phyloP scores from a whole-genome alignment of 2,329 filamentous ascomycete genomes.

The Penicillium sp. region DNA sequence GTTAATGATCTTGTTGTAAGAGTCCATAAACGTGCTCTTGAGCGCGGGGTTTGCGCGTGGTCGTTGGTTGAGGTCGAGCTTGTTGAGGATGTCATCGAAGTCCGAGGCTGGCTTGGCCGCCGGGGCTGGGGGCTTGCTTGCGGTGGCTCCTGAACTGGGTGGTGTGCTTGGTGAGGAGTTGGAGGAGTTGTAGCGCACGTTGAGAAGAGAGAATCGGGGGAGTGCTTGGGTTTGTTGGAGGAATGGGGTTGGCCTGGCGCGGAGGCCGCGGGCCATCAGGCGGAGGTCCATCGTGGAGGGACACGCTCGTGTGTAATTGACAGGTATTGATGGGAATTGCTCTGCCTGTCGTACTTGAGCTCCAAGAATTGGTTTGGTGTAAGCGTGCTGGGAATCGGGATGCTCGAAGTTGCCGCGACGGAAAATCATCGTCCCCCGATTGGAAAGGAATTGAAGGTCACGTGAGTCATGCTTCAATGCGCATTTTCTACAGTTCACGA shows the following conservation, averaged over 20 bases:
- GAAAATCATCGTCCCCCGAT: slow-evolving; percentile 19
- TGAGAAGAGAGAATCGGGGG: slow-evolving; percentile 16
- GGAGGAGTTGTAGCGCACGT: slow-evolving; percentile 28
- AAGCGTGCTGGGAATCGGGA: neutral
- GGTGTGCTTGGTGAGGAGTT: slow-evolving; percentile 9
- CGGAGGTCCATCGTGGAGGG: slow-evolving; percentile 34
- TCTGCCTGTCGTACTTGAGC: neutral
- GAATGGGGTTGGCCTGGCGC: slow-evolving; percentile 32
- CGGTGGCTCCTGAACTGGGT: slow-evolving; percentile 2
- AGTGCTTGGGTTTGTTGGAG: slow-evolving; percentile 24
- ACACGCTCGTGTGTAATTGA: neutral
- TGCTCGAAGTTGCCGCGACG: slow-evolving; percentile 9
- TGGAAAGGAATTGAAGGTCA: slow-evolving; percentile 29
- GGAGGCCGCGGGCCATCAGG: slow-evolving; percentile 34
- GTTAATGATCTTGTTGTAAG: slow-evolving; percentile 25
- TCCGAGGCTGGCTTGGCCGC: slow-evolving; percentile 18
- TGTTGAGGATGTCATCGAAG: slow-evolving; percentile 36
- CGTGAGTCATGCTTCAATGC: slow-evolving; percentile 12
- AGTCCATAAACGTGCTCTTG: slow-evolving; percentile 15
- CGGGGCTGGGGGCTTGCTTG: neutral
- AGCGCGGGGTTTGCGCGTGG: slow-evolving; percentile 1
- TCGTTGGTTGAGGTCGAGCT: slow-evolving; percentile 7
- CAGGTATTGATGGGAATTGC: slow-evolving; percentile 3
- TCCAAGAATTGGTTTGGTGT: slow-evolving; percentile 7
- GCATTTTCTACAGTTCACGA: neutral